Conservation (phyloP, 345 rosid genomes). For the Acer yangbiense region DNA sequence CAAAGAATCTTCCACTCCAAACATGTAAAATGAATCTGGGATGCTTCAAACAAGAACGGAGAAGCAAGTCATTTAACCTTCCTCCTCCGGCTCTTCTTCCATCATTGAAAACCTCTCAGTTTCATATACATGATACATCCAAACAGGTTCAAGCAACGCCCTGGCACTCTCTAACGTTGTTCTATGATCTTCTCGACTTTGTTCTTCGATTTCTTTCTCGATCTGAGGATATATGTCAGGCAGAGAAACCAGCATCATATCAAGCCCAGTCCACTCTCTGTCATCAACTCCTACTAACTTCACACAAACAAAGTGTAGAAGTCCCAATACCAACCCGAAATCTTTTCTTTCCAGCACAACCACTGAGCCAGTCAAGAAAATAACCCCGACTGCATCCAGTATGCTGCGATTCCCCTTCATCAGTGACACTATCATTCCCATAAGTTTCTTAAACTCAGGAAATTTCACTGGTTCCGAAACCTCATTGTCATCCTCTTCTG, state of each 20-base stretch:
- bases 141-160: slow-evolving; percentile 76
- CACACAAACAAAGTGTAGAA: slow-evolving; percentile 55
- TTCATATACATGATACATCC: slow-evolving; percentile 84
- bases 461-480: slow-evolving; percentile 36
- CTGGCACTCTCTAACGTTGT: slow-evolving; percentile 45
- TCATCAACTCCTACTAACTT: slow-evolving; percentile 61
- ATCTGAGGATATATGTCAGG: slow-evolving; percentile 64
- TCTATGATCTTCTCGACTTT: slow-evolving; percentile 37
- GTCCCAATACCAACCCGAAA: slow-evolving; percentile 55
- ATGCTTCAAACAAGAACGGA: not conserved
- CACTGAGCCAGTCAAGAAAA: slow-evolving; percentile 49
- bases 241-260: slow-evolving; percentile 63
- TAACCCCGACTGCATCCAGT: slow-evolving; percentile 66
- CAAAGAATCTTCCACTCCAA: not conserved
- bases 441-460: slow-evolving; percentile 46
- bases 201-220: slow-evolving; percentile 61
- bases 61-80: not conserved
- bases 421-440: slow-evolving; percentile 41
- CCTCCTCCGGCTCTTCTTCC: slow-evolving; percentile 40
- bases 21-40: not conserved
- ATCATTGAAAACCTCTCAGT: slow-evolving; percentile 58
- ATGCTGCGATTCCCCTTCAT: slow-evolving; percentile 46
- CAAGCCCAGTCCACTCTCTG: slow-evolving; percentile 66
- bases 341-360: slow-evolving; percentile 66
- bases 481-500: slow-evolving; percentile 43